Conservation (phyloP, 495 filamentous ascomycete genomes). For the Penicillium antarcticum region DNA sequence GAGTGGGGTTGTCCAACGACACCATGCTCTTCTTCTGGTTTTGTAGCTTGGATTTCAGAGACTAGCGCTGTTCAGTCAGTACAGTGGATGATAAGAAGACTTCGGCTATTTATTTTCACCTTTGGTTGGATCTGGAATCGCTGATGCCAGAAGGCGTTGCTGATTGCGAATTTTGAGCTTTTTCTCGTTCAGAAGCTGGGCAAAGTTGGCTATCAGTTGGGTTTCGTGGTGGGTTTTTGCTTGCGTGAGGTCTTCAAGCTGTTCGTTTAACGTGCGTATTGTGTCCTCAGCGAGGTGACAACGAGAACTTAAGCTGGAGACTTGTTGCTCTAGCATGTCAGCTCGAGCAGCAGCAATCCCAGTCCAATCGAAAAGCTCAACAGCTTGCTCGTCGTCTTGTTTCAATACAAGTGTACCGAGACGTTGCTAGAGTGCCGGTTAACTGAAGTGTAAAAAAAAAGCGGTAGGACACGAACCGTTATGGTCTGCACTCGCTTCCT, state of each 20-base stretch:
- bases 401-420: slow-evolving; percentile 63
- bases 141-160: slow-evolving; percentile 62
- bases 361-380: slow-evolving; percentile 74
- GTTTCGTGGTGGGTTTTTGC: slow-evolving; percentile 67
- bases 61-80: slow-evolving; percentile 17
- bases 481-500: slow-evolving; percentile 57
- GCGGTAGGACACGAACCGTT: slow-evolving; percentile 36
- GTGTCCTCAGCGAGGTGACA: slow-evolving; percentile 41
- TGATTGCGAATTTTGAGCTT: slow-evolving; percentile 89
- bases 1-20: slow-evolving; percentile 17
- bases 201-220: slow-evolving; percentile 68
- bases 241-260: slow-evolving; percentile 62
- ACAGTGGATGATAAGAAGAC: neutral
- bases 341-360: slow-evolving; percentile 46
- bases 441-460: neutral
- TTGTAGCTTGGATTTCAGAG: slow-evolving; percentile 22
- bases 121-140: slow-evolving; percentile 51
- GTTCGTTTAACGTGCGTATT: slow-evolving; percentile 49
- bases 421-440: slow-evolving; percentile 50
- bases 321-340: slow-evolving; percentile 39
- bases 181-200: slow-evolving; percentile 74
- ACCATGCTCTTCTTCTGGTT: slow-evolving; percentile 5
- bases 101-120: slow-evolving; percentile 18
- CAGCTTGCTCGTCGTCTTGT: slow-evolving; percentile 59
- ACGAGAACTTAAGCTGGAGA: slow-evolving; percentile 45